These are phyloP conservation scores for Grosmannia penicillata DNA, from an alignment of 2,329 filamentous ascomycete genomes.

Conservation along the genomic window DNA sequence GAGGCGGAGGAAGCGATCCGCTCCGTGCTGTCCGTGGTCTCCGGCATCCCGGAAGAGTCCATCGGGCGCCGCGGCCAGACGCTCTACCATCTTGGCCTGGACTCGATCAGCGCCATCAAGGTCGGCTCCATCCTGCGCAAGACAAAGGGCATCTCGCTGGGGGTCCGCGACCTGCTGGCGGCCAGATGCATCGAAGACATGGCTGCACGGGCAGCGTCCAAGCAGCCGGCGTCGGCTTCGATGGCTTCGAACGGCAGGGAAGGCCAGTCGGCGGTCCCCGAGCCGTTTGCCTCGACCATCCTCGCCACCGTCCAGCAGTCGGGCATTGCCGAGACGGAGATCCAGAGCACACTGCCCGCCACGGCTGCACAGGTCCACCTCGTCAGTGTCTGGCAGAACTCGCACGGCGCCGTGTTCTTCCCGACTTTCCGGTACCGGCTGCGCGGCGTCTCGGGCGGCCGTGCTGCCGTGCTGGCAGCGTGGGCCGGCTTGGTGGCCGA, in stretches of 20 bases:
- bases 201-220: conserved; percentile 18
- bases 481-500: conserved; percentile 45
- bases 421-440: conserved; percentile 53
- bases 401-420: conserved; percentile 54
- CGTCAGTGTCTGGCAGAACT: conserved; percentile 61
- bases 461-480: conserved; percentile 31
- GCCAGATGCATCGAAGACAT: conserved; percentile 53
- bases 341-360: conserved; percentile 50
- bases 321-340: conserved; percentile 25
- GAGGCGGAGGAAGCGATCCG: conserved; percentile 24
- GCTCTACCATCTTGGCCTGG: conserved; percentile 74
- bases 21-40: conserved; percentile 38
- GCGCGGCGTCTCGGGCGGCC: conserved; percentile 18
- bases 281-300: not conserved
- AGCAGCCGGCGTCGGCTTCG: not conserved
- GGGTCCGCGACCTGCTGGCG: conserved; percentile 56
- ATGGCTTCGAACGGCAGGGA: not conserved
- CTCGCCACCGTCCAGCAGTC: conserved; percentile 20
- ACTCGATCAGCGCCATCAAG: conserved; percentile 87
- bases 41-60: conserved; percentile 37
- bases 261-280: too few species aligned
- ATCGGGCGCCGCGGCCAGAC: conserved; percentile 44
- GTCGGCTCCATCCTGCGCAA: conserved; percentile 56
- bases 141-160: conserved; percentile 38
- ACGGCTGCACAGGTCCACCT: conserved; percentile 71